Evolutionary conservation across 2,329 filamentous ascomycete species (phyloP), one percentile per base, ranked within the genome.

Genomic region (Fusarium continuum): DNA sequence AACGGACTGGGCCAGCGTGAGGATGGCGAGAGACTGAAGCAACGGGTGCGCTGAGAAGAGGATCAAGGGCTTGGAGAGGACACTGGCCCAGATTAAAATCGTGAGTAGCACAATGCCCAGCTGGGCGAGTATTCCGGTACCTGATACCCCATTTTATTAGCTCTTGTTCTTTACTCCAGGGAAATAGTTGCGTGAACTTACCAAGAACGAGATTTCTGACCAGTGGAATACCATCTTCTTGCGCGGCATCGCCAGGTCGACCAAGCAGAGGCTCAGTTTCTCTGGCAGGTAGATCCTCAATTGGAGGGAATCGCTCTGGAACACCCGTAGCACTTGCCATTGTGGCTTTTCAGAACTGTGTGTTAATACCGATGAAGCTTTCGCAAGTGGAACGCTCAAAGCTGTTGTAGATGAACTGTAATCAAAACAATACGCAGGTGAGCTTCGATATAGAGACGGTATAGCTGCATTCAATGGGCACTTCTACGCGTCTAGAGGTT

Each of bases 1-100:
- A 65, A 93, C 87, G 51, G 89, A 90, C 81, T 97, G 90, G 16
- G 91, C 84, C 70, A 95, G 82, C 55, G 92, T 82, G 61, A 97
- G 82, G 55, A 96, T 76, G 43, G 88, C 93, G 54, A 90, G 65
- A 10, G 80, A 82, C 77, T 85, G 82, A 55, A 88, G 80, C 73
- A 97, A 88, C 8, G 94, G 94, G 76, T 98, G 94, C 8, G 89
- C 87, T 16, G 92, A 93, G 83, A 98, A 97, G 69, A 97, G 87
- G 32, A 91, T 91, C 61, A 96, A 73, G 25, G 80, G 76, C 51
- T 88, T 82, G 35, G 87, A 84, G 73, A 97, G 86, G 64, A 97
- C 85, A 52, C 85, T 85, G 39, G 86, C 85, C 92, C 92, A 97
- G 65, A 96, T 83, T 53, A 94, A 85, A 29, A 86, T 85, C 43